Conservation (phyloP, 2,329 filamentous ascomycete species). For the Botryotinia narcissicola region DNA sequence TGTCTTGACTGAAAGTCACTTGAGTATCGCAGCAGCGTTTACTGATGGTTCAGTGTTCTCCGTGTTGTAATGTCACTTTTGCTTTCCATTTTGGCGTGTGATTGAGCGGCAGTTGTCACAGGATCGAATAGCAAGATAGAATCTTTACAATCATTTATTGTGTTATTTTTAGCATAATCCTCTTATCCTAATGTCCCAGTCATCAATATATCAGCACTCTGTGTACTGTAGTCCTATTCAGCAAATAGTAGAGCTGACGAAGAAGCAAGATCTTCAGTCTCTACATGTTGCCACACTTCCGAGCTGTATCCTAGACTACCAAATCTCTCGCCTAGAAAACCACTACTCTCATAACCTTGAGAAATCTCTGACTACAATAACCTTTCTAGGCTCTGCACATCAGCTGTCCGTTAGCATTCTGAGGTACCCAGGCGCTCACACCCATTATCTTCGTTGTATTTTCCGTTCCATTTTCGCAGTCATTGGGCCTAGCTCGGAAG, state of each 20-base stretch:
- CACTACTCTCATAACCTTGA: neutral
- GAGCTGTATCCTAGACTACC: neutral
- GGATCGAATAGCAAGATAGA: no score
- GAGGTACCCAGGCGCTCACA: neutral
- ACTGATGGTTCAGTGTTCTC: neutral
- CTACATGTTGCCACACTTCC: neutral
- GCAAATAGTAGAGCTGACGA: neutral
- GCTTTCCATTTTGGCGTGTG: neutral
- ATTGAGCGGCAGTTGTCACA: neutral
- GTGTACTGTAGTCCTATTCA: fast-evolving
- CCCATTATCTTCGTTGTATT: neutral
- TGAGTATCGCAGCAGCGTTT: neutral
- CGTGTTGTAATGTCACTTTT: neutral
- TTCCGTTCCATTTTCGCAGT: neutral
- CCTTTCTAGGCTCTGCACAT: neutral
- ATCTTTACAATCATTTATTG: neutral
- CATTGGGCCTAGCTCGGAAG: neutral
- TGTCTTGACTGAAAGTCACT: neutral
- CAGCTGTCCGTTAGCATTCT: neutral
- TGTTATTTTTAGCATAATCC: neutral
- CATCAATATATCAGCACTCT: neutral
- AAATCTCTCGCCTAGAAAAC: neutral
- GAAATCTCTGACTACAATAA: neutral
- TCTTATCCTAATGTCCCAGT: neutral
- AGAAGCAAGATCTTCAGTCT: neutral